A percentile compares a stretch with the other conserved stretches of the same genome.
Evolutionary conservation across 257 asterid species (phyloP).

Genomic region (Craterostigma plantagineum): DNA sequence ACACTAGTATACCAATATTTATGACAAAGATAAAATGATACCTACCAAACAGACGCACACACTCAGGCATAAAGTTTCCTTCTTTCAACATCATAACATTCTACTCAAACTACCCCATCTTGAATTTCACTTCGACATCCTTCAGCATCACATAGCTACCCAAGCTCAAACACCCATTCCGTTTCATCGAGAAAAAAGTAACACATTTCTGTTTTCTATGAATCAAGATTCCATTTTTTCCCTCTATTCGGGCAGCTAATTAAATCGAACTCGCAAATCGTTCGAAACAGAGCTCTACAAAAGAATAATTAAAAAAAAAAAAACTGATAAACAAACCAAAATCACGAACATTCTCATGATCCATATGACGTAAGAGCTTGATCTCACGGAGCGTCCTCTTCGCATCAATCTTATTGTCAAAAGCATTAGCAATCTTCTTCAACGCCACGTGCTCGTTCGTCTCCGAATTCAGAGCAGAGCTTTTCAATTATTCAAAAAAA

Average conservation of each 20-base stretch:
- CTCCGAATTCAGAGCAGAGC: slow-evolving; percentile 92
- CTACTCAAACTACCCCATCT: no score
- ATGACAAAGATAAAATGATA: no score
- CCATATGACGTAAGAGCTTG: slow-evolving; percentile 98
- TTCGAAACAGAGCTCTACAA: not conserved
- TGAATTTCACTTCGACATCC: no score
- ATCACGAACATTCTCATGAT: slow-evolving; percentile 85
- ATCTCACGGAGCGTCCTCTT: slow-evolving; percentile 98
- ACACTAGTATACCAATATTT: no score
- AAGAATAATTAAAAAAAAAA: not conserved
- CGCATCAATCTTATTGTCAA: slow-evolving; percentile 85
- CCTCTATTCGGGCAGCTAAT: not conserved
- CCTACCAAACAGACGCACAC: no score
- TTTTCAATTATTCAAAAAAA: slow-evolving; percentile 9
- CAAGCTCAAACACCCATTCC: no score
- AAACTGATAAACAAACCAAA: slow-evolving; percentile 1
- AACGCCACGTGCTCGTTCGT: slow-evolving; percentile 88
- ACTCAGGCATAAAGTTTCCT: no score
- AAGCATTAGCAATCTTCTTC: slow-evolving; percentile 93
- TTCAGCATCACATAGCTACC: no score
- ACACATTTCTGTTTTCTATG: not conserved
- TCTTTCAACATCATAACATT: no score
- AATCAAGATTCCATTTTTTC: no score
- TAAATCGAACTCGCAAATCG: not conserved
- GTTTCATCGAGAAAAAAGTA: not conserved